Evolutionary conservation across 306 rosid genomes (phyloP), one percentile per base, ranked within the genome.

Genomic region (Dryas octopetala): DNA sequence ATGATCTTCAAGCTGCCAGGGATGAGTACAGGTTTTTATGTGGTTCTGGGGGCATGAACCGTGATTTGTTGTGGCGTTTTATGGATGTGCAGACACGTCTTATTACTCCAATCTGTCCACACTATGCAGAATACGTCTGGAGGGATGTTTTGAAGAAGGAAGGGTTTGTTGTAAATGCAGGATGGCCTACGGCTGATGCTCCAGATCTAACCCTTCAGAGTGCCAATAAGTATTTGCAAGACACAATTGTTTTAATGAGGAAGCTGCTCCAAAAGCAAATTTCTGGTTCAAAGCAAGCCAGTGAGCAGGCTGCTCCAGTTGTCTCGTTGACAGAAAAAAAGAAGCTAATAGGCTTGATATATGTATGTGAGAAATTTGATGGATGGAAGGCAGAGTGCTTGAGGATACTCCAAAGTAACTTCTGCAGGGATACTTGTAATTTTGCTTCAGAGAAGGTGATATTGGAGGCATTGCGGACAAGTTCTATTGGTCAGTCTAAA

Each of bases 41-140:
- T 77, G 96, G 92, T 73, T 82, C 80, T 62, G 89, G 86, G 15
- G 98, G 98, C 61, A 79, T 72, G 85, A 93, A 91, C 81, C 88
- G 69, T 70, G 90, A 93, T 12, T 78, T 93, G 59, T 89, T 91
- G 61, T 75, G 80, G 88, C 96, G 74, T 28, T 93, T 88, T 85
- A 93, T 93, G 96, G 97, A 93, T 80, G 96, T 89, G 78, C 98
- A 93, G 80, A 93, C 98, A 5, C 92, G 98, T 59, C 92, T 93
- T 57, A 54, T 93, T 32, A 86, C 92, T 79, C 98, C 98, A 68
- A 89, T 93, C 43, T 93, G 98, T 78, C 98, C 98, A 0, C 98
- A 93, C 78, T 93, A 93, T 85, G 91, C 91, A 9, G 98, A 93
- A 75, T 85, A 85, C 79, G 83, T 91, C 55, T 93, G 98, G 98